A percentile compares a stretch with the other conserved stretches of the same genome.
Evolutionary conservation across 345 rosid species (phyloP).

Genomic region (Arabidopsis arenosa): DNA sequence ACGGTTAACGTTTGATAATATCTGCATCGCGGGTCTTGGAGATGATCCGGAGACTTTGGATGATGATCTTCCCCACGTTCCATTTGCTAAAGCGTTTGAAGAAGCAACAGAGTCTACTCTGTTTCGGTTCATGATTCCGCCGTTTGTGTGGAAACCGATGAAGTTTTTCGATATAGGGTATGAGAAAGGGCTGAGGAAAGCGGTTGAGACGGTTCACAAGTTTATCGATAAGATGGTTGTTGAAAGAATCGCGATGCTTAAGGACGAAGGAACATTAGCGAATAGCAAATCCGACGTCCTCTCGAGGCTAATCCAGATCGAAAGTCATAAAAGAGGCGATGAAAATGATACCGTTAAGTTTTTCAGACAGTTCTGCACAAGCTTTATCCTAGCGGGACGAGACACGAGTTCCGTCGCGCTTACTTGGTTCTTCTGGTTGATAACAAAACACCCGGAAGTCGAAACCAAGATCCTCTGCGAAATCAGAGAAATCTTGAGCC

Average conservation of each 20-base stretch:
- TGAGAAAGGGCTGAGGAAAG: constrained; percentile 63
- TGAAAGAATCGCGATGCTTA: constrained; percentile 45
- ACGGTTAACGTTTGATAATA: constrained; percentile 77
- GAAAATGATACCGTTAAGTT: constrained; percentile 44
- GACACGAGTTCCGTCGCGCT: constrained; percentile 83
- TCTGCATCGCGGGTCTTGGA: constrained; percentile 71
- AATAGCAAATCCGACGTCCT: constrained; percentile 59
- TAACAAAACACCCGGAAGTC: constrained; percentile 54
- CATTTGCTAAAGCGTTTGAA: constrained; percentile 82
- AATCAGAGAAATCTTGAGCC: constrained; percentile 45
- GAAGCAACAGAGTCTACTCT: constrained; percentile 74
- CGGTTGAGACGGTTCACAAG: constrained; percentile 61
- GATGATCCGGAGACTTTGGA: constrained; percentile 74
- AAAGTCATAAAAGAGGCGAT: constrained; percentile 38
- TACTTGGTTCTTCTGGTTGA: constrained; percentile 81
- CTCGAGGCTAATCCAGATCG: constrained; percentile 61
- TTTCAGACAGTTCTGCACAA: constrained; percentile 67
- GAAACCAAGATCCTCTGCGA: constrained; percentile 60
- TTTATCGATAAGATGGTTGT: constrained; percentile 57
- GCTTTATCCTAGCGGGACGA: constrained; percentile 75
- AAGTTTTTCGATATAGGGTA: constrained; percentile 59
- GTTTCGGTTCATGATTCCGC: constrained; percentile 67
- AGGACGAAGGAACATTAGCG: constrained; percentile 41
- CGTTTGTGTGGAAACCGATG: constrained; percentile 74
- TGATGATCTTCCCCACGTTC: constrained; percentile 60